Conservation (phyloP, 129 eudicot species). For the Pulicaria dysenterica region DNA sequence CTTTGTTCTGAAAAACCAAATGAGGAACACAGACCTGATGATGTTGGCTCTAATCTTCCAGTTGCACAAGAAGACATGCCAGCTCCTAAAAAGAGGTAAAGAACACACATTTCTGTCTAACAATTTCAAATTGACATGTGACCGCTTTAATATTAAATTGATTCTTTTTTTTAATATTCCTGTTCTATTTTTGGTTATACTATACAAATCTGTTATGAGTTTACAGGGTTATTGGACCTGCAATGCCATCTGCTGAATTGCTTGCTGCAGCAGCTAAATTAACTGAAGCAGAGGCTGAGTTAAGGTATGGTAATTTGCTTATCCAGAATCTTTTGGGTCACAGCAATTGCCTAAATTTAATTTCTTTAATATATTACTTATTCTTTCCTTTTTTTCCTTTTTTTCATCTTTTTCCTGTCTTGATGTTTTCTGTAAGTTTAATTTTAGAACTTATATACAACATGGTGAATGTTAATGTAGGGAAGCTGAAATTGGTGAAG, state of each 20-base stretch:
- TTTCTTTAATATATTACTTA: background rate
- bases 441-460: slow-evolving; percentile 19
- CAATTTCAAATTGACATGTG: background rate
- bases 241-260: slow-evolving; percentile 98
- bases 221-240: slow-evolving; percentile 91
- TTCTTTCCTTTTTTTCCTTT: too few species aligned
- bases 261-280: slow-evolving; percentile 99
- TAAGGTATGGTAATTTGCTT: slow-evolving; percentile 51
- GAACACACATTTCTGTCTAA: background rate
- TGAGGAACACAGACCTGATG: slow-evolving; percentile 27
- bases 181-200: background rate
- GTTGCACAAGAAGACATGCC: slow-evolving; percentile 43
- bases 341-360: background rate
- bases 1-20: slow-evolving; percentile 33
- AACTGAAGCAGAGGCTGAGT: slow-evolving; percentile 97
- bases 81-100: slow-evolving; percentile 63
- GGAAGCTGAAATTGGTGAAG: slow-evolving; percentile 83
- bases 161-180: background rate
- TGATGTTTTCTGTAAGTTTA: background rate
- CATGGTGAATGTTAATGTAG: slow-evolving; percentile 42
- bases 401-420: background rate
- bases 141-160: background rate
- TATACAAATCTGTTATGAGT: slow-evolving; percentile 20
- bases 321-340: background rate
- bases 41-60: slow-evolving; percentile 39